phyloP scores from a whole-genome alignment of 352 stramenopile species.

The Pythium graminicola region DNA sequence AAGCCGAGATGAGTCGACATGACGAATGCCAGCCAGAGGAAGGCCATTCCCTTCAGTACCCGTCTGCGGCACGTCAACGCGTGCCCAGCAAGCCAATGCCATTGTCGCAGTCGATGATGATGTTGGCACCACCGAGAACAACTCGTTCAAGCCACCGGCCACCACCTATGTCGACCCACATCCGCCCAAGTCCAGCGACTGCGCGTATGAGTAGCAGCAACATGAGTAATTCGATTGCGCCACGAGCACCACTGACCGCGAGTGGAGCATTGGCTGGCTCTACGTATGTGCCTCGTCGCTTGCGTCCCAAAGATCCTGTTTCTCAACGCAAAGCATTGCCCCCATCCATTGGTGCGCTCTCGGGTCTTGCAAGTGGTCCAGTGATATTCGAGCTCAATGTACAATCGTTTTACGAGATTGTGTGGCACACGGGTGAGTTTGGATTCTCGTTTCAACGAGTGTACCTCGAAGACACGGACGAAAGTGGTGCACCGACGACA shows the following conservation, averaged over 20 bases:
- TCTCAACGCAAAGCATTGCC: constrained; percentile 47
- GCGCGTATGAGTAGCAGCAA: constrained; percentile 9
- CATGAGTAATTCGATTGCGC: background rate
- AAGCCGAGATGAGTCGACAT: too few relatives aligned
- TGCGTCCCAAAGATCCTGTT: constrained; percentile 36
- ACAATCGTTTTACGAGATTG: constrained; percentile 49
- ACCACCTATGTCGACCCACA: constrained; percentile 14
- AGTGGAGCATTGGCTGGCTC: constrained; percentile 4
- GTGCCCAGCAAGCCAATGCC: constrained; percentile 15
- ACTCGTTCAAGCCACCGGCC: constrained; percentile 8
- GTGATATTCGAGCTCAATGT: constrained; percentile 53
- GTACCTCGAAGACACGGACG: constrained; percentile 44
- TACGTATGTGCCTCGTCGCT: constrained; percentile 23
- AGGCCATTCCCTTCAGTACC: too few relatives aligned
- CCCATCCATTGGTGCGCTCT: constrained; percentile 52
- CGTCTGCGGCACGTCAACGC: too few relatives aligned
- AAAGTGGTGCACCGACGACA: constrained; percentile 13
- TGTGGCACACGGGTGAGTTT: constrained; percentile 59
- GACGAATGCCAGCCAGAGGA: too few relatives aligned
- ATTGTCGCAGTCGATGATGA: constrained; percentile 17
- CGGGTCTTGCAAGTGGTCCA: constrained; percentile 47
- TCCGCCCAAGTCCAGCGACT: constrained; percentile 18
- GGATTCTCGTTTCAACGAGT: constrained; percentile 69
- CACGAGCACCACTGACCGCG: constrained; percentile 7
- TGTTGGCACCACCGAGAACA: constrained; percentile 2